Evolutionary conservation across 257 asterid genomes (phyloP).

Genomic region (Nicotiana attenuata): DNA sequence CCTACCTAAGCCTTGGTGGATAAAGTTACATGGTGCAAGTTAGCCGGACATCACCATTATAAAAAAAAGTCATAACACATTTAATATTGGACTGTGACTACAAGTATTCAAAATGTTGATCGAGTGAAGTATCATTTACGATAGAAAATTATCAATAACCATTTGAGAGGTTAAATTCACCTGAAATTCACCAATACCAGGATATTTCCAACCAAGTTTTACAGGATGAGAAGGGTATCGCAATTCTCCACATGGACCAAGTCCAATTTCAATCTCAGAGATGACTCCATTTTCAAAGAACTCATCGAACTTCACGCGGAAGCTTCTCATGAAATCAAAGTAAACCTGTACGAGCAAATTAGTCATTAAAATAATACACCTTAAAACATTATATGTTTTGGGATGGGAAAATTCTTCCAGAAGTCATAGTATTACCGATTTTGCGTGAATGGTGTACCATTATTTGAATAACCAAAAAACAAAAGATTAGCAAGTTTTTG

Average conservation of each 20-base stretch:
- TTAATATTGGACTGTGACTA: not conserved
- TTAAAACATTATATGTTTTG: not conserved
- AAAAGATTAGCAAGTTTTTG: too few relatives aligned
- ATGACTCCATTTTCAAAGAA: slow-evolving; percentile 55
- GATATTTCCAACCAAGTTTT: slow-evolving; percentile 63
- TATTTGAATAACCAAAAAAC: too few relatives aligned
- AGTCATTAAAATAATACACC: too few relatives aligned
- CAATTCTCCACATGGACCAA: slow-evolving; percentile 75
- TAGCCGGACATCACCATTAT: too few relatives aligned
- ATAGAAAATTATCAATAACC: not conserved
- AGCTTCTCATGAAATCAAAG: slow-evolving; percentile 73
- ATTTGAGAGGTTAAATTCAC: slow-evolving; percentile 19
- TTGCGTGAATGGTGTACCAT: too few relatives aligned
- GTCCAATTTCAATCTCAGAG: slow-evolving; percentile 69
- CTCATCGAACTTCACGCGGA: slow-evolving; percentile 62
- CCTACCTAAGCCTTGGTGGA: too few relatives aligned
- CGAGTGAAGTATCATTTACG: not conserved
- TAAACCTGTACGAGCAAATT: slow-evolving; percentile 38
- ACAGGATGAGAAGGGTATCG: slow-evolving; percentile 74
- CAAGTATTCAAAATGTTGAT: not conserved
- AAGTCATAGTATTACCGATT: too few relatives aligned
- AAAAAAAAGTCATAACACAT: not conserved
- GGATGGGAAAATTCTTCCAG: too few relatives aligned
- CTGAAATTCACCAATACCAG: slow-evolving; percentile 82
- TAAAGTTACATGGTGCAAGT: too few relatives aligned